phyloP scores from a whole-genome alignment of 2,329 filamentous ascomycete genomes.

The Rugonectria rugulosa region DNA sequence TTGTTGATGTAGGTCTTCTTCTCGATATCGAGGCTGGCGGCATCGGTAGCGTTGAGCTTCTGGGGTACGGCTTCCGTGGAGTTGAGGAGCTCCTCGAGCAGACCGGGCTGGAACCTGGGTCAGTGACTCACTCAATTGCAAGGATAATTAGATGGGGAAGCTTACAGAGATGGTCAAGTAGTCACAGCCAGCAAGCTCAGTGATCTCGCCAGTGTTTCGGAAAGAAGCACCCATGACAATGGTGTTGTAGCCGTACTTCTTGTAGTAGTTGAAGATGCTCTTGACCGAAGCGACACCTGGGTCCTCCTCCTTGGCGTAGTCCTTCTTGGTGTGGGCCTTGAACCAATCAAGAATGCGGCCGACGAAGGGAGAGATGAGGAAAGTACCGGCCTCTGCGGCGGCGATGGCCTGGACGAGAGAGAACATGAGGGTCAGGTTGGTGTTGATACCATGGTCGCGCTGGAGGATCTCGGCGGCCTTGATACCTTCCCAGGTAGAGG shows the following conservation, averaged over 20 bases:
- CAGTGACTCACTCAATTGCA: no score
- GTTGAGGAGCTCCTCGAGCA: conserved; percentile 94
- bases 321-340: conserved; percentile 96
- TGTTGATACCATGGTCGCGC: conserved; percentile 95
- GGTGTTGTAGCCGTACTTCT: conserved; percentile 99
- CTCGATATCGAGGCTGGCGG: conserved; percentile 75
- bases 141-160: conserved; percentile 30
- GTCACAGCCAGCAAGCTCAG: conserved; percentile 96
- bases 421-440: conserved; percentile 99
- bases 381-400: conserved; percentile 92
- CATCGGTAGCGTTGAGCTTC: conserved; percentile 83
- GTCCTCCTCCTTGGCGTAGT: conserved; percentile 88
- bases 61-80: conserved; percentile 81
- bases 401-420: conserved; percentile 93
- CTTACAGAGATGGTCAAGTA: conserved; percentile 96
- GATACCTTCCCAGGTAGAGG: conserved; percentile 99
- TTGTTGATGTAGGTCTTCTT: conserved; percentile 92
- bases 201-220: conserved; percentile 96
- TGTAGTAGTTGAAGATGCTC: conserved; percentile 99
- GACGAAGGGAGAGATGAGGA: conserved; percentile 99
- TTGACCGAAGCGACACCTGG: conserved; percentile 95
- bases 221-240: conserved; percentile 99
- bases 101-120: conserved; percentile 81
- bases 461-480: conserved; percentile 97
- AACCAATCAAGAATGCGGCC: conserved; percentile 99